phyloP scores from a whole-genome alignment of 164 flowering plant genomes.

The Annona cherimola region DNA sequence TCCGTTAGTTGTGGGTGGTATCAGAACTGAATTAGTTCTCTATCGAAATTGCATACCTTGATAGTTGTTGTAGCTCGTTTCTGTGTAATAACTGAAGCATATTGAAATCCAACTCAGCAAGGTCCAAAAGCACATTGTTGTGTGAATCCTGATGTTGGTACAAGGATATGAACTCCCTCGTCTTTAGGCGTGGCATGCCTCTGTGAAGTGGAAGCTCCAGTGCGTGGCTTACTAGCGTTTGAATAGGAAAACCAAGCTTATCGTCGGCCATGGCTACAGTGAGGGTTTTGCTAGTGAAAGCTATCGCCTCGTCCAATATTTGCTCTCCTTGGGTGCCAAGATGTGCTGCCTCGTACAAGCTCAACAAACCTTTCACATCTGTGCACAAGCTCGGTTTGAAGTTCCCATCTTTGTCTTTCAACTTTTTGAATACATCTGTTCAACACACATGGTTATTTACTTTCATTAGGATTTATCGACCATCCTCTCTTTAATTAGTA shows the following conservation, averaged over 20 bases:
- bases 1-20: not conserved
- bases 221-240: constrained; percentile 11
- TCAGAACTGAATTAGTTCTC: constrained; percentile 18
- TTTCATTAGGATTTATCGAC: too few species aligned
- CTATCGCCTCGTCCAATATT: constrained; percentile 25
- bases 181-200: constrained; percentile 13
- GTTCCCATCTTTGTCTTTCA: constrained; percentile 28
- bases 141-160: constrained; percentile 9
- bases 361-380: constrained; percentile 15
- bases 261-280: not conserved
- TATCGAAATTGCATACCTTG: constrained; percentile 7
- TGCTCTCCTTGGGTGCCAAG: constrained; percentile 18
- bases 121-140: constrained; percentile 4
- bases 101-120: constrained; percentile 15
- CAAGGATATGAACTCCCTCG: constrained; percentile 11
- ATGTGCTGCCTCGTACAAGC: constrained; percentile 24
- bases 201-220: constrained; percentile 11
- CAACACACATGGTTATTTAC: not conserved
- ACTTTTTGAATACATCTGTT: constrained; percentile 13
- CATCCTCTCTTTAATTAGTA: too few species aligned
- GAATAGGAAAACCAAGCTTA: not conserved
- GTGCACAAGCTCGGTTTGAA: constrained; percentile 16
- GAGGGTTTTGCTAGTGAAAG: constrained; percentile 17
- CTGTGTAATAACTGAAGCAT: constrained; percentile 17
- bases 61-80: constrained; percentile 14